These are phyloP conservation scores for Kwoniella dendrophila DNA, from an alignment of 768 basidiomycete genomes.

Conservation along the genomic window DNA sequence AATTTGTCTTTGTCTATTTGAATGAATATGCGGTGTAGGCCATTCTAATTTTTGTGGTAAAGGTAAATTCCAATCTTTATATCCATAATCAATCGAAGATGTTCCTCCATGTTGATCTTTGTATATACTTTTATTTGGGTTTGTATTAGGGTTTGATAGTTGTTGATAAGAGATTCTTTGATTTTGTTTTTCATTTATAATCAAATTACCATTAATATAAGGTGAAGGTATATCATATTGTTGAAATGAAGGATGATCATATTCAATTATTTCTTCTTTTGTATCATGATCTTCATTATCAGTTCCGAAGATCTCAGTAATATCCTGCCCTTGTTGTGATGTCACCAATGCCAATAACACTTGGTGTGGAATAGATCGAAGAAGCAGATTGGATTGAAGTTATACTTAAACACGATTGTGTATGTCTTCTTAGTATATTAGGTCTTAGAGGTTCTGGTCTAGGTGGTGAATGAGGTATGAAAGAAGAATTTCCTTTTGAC, in stretches of 20 bases:
- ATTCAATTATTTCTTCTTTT: slow-evolving; percentile 3
- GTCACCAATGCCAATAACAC: not conserved
- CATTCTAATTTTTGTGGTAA: slow-evolving; percentile 7
- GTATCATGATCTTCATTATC: not conserved
- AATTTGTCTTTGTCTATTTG: not conserved
- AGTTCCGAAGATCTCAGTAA: not conserved
- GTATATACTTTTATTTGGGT: not conserved
- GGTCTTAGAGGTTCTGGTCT: slow-evolving; percentile 4
- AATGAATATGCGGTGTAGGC: not conserved
- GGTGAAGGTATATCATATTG: slow-evolving; percentile 2
- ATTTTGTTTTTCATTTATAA: no score
- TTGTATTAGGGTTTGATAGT: no score
- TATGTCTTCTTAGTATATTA: slow-evolving; percentile 6
- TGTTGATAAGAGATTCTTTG: no score
- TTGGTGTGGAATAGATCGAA: slow-evolving; percentile 11
- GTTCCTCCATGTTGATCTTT: not conserved
- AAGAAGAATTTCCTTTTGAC: no score
- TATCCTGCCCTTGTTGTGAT: no score
- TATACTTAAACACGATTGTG: slow-evolving; percentile 2
- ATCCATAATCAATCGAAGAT: not conserved
- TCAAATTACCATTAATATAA: not conserved
- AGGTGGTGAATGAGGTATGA: slow-evolving; percentile 16
- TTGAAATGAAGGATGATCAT: no score
- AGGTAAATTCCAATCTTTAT: slow-evolving; percentile 11
- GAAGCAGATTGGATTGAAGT: slow-evolving; percentile 1